These are phyloP conservation scores for Aspergillus sp. DNA, from an alignment of 2,329 filamentous ascomycete genomes.

Conservation along the genomic window DNA sequence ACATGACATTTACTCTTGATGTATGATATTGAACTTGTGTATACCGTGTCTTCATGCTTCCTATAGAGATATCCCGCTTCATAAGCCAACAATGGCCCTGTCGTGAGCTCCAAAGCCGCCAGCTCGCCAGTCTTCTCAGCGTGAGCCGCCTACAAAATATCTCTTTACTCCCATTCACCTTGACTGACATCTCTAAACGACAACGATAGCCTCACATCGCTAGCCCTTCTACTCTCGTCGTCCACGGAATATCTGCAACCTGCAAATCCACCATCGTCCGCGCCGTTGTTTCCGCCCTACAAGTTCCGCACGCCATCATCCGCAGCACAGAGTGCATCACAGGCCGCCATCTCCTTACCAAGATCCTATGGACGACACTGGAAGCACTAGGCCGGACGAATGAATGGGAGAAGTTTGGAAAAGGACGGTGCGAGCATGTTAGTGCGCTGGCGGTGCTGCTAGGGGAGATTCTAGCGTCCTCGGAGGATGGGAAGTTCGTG, in stretches of 20 bases:
- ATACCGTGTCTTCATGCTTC: slow-evolving; percentile 19
- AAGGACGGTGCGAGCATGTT: slow-evolving; percentile 69
- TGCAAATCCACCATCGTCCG: slow-evolving; percentile 71
- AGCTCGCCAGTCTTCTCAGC: slow-evolving; percentile 36
- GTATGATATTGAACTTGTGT: neutral
- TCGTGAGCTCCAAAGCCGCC: slow-evolving; percentile 35
- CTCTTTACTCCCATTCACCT: neutral
- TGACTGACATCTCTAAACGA: neutral
- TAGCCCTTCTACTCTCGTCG: slow-evolving; percentile 64
- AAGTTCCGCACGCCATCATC: slow-evolving; percentile 38
- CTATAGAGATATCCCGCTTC: slow-evolving; percentile 26
- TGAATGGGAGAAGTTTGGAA: slow-evolving; percentile 40
- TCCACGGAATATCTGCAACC: slow-evolving; percentile 79
- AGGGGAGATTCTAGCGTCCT: slow-evolving; percentile 34
- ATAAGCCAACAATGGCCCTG: slow-evolving; percentile 38
- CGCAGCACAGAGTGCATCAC: slow-evolving; percentile 42
- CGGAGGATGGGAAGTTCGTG: slow-evolving; percentile 56
- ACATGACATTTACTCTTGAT: neutral
- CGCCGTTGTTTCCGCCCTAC: slow-evolving; percentile 56
- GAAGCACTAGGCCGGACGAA: slow-evolving; percentile 28
- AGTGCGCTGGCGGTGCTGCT: slow-evolving; percentile 70
- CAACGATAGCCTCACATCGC: slow-evolving; percentile 44
- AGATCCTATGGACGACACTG: slow-evolving; percentile 37
- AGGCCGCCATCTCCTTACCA: slow-evolving; percentile 39
- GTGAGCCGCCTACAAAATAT: slow-evolving; percentile 20